Evolutionary conservation across 208 protist species (phyloP), one percentile per base, ranked within the genome.

Genomic region (Leptomonas seymouri): DNA sequence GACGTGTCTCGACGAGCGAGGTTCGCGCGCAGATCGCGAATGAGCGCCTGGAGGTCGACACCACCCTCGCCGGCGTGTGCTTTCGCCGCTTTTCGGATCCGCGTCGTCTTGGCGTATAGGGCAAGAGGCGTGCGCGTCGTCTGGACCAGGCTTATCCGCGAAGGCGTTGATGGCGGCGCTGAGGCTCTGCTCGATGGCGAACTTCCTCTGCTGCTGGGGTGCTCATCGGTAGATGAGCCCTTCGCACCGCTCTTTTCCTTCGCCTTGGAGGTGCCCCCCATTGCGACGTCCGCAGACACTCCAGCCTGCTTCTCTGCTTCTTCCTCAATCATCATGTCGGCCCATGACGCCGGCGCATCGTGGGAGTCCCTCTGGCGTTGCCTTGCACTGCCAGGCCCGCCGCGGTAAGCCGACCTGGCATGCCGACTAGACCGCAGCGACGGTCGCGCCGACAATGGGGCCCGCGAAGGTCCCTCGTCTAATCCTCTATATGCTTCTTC

Each of bases 1-100:
- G 80, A 45, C 18, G 86, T 92, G 74, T 95, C 90, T 9, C 90
- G 90, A 7, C 77, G 71, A 0, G 85, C 85, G 21, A 95, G 71
- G 63, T 95, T 95, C 41, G 81, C 74, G 20, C 90, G 84, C 18
- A 95, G 77, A 44, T 95, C 86, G n/a, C 73, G 71, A 46, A 90
- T 77, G 20, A 90, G 74, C 46, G 80, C 23, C 18, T 64, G 58
- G 18, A 62, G 63, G 51, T 89, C 67, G 27, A 57, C 30, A 15
- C 79, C 74, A 23, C 45, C 57, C 48, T 51, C 56, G 16, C 39
- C 44, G 3, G n/a, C 44, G 12, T 15, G 30, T 9, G 45, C 23
- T 0, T 16, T 20, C n/a, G n/a, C 5, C 21, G 3, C 25, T 57
- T 21, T 23, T 14, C n/a, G 3, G 7, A 9, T 54, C 1, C 23